Evolutionary conservation across 2,329 filamentous ascomycete species (phyloP).

Genomic region (Mariannaea elegans): DNA sequence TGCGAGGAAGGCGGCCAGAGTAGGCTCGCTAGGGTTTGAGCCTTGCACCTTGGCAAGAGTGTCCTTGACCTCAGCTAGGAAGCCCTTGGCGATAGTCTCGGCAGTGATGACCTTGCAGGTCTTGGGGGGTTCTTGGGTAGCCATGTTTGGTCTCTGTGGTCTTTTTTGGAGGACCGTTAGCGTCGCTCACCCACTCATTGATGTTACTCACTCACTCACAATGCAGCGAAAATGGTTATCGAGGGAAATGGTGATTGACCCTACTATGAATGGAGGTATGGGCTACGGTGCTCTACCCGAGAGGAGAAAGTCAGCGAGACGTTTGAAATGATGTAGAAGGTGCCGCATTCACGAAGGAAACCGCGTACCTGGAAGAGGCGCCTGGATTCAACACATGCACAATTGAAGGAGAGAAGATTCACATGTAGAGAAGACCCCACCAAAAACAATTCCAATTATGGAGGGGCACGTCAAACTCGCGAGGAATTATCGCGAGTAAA

Average conservation of each 20-base stretch:
- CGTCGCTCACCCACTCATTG: conserved; percentile 5
- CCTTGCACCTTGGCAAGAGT: conserved; percentile 77
- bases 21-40: conserved; percentile 65
- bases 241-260: conserved; percentile 27
- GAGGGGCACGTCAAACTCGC: conserved; percentile 31
- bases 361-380: conserved; percentile 19
- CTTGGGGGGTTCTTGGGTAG: conserved; percentile 57
- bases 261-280: conserved; percentile 28
- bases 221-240: conserved; percentile 12
- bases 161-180: conserved; percentile 13
- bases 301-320: conserved; percentile 1
- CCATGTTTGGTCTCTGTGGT: conserved; percentile 36
- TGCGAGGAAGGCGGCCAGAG: conserved; percentile 89
- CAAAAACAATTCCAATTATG: conserved; percentile 25
- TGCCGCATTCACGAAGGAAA: conserved; percentile 5
- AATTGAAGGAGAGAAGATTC: conserved; percentile 33
- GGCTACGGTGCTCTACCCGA: conserved; percentile 17
- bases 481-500: conserved; percentile 32
- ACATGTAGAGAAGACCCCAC: conserved; percentile 6
- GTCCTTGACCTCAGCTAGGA: conserved; percentile 80
- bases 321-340: background rate
- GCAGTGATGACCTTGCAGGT: conserved; percentile 95
- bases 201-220: conserved; percentile 21
- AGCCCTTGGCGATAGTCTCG: conserved; percentile 82
- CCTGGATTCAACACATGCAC: conserved; percentile 19